These are phyloP conservation scores for Filosporella fistucella DNA, from an alignment of 495 filamentous ascomycete species.

Conservation along the genomic window DNA sequence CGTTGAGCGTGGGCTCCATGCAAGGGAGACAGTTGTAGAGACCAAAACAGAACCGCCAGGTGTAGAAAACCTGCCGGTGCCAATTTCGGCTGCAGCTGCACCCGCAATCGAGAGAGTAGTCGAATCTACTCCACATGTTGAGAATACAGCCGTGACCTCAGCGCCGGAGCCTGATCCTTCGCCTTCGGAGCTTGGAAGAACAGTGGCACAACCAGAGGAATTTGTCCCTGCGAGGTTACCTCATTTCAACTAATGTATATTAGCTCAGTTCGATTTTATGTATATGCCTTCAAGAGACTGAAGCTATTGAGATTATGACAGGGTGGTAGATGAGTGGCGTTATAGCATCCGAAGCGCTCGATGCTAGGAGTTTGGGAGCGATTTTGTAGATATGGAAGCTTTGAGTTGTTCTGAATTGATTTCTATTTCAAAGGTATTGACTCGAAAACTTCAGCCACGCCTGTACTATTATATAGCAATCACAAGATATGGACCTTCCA, in stretches of 20 bases:
- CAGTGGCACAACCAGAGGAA: too few species aligned
- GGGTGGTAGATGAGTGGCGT: constrained; percentile 16
- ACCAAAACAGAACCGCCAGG: constrained; percentile 3
- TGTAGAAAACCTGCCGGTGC: not conserved
- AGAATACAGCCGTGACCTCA: too few species aligned
- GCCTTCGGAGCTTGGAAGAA: too few species aligned
- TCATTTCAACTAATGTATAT: constrained; percentile 17
- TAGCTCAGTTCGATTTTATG: too few species aligned
- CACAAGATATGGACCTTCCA: too few species aligned
- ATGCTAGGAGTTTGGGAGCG: constrained; percentile 17
- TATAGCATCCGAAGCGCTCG: constrained; percentile 30
- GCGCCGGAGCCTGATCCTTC: not conserved
- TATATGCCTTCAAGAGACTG: too few species aligned
- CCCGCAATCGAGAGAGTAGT: too few species aligned
- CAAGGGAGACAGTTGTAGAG: constrained; percentile 1
- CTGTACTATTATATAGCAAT: too few species aligned
- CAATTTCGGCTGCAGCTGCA: too few species aligned
- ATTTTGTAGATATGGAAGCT: not conserved
- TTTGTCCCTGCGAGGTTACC: constrained; percentile 25
- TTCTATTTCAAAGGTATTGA: not conserved
- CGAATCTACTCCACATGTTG: too few species aligned
- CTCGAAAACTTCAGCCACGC: too few species aligned
- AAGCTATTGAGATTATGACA: too few species aligned
- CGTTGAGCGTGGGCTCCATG: constrained; percentile 57
- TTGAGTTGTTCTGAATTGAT: not conserved